Conservation (phyloP, 2,329 filamentous ascomycete species). For the Exophiala spinifera region DNA sequence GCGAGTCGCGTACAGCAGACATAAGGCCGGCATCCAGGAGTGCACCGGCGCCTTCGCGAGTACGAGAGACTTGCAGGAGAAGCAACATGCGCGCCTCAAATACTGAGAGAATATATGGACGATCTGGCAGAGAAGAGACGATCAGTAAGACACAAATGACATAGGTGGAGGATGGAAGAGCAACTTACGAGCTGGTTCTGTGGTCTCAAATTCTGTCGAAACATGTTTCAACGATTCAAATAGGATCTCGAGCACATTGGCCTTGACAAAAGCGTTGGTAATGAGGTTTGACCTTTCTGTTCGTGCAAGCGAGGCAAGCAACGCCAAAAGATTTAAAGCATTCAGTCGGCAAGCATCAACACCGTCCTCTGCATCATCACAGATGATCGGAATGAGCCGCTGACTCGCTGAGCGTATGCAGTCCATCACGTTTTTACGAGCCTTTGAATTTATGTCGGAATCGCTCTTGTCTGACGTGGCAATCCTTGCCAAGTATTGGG, state of each 20-base stretch:
- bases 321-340: slow-evolving; percentile 77
- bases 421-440: slow-evolving; percentile 56
- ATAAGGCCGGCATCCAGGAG: slow-evolving; percentile 90
- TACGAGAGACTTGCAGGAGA: slow-evolving; percentile 79
- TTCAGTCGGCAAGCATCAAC: slow-evolving; percentile 79
- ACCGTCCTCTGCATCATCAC: slow-evolving; percentile 87
- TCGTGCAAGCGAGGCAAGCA: slow-evolving; percentile 70
- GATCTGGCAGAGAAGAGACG: slow-evolving; percentile 40
- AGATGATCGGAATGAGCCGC: slow-evolving; percentile 77
- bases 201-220: slow-evolving; percentile 66
- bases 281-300: slow-evolving; percentile 70
- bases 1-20: slow-evolving; percentile 72
- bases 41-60: slow-evolving; percentile 75
- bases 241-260: slow-evolving; percentile 88
- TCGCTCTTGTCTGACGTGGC: slow-evolving; percentile 41
- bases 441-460: slow-evolving; percentile 47
- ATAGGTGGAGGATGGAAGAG: background rate
- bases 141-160: slow-evolving; percentile 1
- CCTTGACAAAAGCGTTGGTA: slow-evolving; percentile 72
- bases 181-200: slow-evolving; percentile 54
- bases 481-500: slow-evolving; percentile 75
- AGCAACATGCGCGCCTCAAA: slow-evolving; percentile 76
- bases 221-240: slow-evolving; percentile 82
- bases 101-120: slow-evolving; percentile 55
- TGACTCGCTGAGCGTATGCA: slow-evolving; percentile 78